Conservation (phyloP, 164 flowering plant genomes). For the Dillenia suffruticosa region DNA sequence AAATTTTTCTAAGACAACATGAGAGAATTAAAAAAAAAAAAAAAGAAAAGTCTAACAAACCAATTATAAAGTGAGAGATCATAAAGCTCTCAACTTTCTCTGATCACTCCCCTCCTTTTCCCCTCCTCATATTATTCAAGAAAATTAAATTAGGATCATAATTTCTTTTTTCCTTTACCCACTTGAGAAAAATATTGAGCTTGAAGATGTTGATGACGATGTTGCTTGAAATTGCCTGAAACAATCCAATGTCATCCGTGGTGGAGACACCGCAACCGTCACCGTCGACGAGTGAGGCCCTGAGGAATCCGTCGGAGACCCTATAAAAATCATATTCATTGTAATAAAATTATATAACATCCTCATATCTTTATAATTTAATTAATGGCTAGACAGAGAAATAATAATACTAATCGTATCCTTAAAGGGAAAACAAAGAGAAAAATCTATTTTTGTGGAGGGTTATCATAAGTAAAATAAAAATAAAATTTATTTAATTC, state of each 20-base stretch:
- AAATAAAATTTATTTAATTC: neutral
- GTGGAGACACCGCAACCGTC: slow-evolving; percentile 62
- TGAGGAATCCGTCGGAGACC: slow-evolving; percentile 69
- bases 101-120: too few relatives aligned
- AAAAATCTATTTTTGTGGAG: too few relatives aligned
- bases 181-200: slow-evolving; percentile 32
- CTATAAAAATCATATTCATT: slow-evolving; percentile 20
- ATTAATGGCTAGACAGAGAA: too few relatives aligned
- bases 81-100: neutral
- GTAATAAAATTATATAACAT: too few relatives aligned
- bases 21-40: too few relatives aligned
- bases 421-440: too few relatives aligned
- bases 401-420: too few relatives aligned
- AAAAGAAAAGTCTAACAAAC: too few relatives aligned
- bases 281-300: slow-evolving; percentile 50
- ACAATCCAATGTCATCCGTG: slow-evolving; percentile 45
- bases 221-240: slow-evolving; percentile 27
- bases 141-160: too few relatives aligned
- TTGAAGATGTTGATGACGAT: slow-evolving; percentile 34
- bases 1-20: too few relatives aligned
- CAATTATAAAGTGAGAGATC: too few relatives aligned
- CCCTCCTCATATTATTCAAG: neutral
- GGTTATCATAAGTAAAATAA: neutral
- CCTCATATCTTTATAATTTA: too few relatives aligned
- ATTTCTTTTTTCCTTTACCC: slow-evolving; percentile 5